phyloP scores from a whole-genome alignment of 2,329 filamentous ascomycete genomes.

The Cercospora zeae-maydis region DNA sequence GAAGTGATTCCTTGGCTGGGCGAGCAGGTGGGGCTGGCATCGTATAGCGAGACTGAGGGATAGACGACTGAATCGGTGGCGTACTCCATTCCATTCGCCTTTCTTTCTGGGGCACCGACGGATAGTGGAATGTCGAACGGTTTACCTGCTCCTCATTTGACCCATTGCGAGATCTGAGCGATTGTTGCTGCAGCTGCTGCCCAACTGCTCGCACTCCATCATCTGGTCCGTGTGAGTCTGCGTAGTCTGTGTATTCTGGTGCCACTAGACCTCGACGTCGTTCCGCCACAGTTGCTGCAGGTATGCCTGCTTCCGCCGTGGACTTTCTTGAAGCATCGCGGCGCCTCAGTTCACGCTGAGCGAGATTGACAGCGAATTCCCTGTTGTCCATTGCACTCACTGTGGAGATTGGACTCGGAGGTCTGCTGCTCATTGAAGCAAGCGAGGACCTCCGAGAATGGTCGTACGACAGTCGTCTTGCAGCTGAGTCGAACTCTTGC shows the following conservation, averaged over 20 bases:
- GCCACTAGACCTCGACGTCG: constrained; percentile 30
- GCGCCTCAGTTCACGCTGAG: constrained; percentile 66
- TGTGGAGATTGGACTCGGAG: constrained; percentile 20
- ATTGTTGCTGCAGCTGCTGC: constrained; percentile 22
- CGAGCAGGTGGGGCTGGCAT: constrained; percentile 23
- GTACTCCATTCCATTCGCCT: constrained; percentile 35
- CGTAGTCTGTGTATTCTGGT: constrained; percentile 20
- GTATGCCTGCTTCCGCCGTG: constrained; percentile 54
- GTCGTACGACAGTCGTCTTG: constrained; percentile 13
- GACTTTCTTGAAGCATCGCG: constrained; percentile 57
- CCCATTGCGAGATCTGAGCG: constrained; percentile 10
- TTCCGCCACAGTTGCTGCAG: constrained; percentile 40
- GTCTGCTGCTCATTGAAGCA: constrained; percentile 13
- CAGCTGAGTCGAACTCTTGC: constrained; percentile 20
- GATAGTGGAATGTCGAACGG: constrained; percentile 42
- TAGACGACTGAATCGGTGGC: constrained; percentile 26
- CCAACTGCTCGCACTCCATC: constrained; percentile 30
- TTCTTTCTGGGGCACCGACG: constrained; percentile 43
- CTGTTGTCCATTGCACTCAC: constrained; percentile 68
- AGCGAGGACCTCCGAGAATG: constrained; percentile 19
- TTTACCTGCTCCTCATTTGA: constrained; percentile 2
- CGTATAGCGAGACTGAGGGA: constrained; percentile 26
- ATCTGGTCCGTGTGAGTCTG: constrained; percentile 8
- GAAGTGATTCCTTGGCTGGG: constrained; percentile 31
- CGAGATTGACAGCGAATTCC: constrained; percentile 72